Evolutionary conservation across 805 yeast genomes (phyloP).

Genomic region (Pichia heedii): DNA sequence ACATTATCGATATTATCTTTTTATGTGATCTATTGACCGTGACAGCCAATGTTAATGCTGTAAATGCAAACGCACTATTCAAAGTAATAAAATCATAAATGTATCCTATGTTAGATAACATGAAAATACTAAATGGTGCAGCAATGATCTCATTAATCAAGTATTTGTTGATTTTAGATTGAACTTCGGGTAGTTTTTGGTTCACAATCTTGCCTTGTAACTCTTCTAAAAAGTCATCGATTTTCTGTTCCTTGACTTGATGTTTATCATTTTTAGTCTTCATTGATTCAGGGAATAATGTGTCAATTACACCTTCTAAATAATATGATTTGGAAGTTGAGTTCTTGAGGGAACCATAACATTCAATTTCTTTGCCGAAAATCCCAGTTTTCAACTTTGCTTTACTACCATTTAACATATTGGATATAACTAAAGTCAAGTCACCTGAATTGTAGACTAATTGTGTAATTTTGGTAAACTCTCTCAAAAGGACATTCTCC

Average conservation of each 20-base stretch:
- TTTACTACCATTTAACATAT: slow-evolving; percentile 19
- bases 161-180: slow-evolving; percentile 17
- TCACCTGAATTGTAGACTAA: slow-evolving; percentile 28
- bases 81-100: slow-evolving; percentile 20
- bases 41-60: slow-evolving; percentile 21
- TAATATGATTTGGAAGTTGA: slow-evolving; percentile 21
- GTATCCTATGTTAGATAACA: slow-evolving; percentile 19
- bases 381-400: slow-evolving; percentile 19
- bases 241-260: not conserved
- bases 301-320: slow-evolving; percentile 26
- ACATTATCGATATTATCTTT: slow-evolving; percentile 12
- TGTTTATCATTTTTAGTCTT: not conserved
- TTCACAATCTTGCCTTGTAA: slow-evolving; percentile 3
- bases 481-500: slow-evolving; percentile 18
- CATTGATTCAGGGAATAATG: slow-evolving; percentile 11
- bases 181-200: slow-evolving; percentile 22
- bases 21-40: slow-evolving; percentile 21
- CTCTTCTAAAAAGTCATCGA: not conserved
- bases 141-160: slow-evolving; percentile 19
- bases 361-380: slow-evolving; percentile 19
- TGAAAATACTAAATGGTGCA: slow-evolving; percentile 21
- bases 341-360: slow-evolving; percentile 25
- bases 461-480: slow-evolving; percentile 23
- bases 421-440: slow-evolving; percentile 23
- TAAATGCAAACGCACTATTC: slow-evolving; percentile 22